Base-by-base conservation (phyloP, 208 protist genomes). In the Acanthamoeba castellanii region DNA sequence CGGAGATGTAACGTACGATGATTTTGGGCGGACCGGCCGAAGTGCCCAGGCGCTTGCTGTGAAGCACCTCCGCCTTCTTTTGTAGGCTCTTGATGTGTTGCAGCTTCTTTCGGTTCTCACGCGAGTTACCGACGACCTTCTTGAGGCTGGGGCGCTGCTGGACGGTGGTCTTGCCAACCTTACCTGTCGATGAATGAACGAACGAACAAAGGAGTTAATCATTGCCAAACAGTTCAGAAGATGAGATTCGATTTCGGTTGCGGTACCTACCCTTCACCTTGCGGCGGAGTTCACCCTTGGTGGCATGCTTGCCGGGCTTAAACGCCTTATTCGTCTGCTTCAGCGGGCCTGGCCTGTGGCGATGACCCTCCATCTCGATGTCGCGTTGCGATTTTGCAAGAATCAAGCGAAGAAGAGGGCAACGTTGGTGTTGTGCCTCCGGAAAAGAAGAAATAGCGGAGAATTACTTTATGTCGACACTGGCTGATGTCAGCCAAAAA, bases 11-110 rank as follows among this genome's bases (percentile, higher is more conserved):
- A 76, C 68, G 32, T 94, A 94, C 92, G 30, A 94, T 55, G 52
- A 94, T 94, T 55, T 94, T 94, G 27, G 92, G 92, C 8, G 92
- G 92, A 37, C 92, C 92, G 45, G 72, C 92, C 32, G 32, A 30
- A 16, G 92, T 94, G 13, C 92, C 92, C 70, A 94, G 50, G 34
- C 55, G 34, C 42, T 94, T 94, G 92, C 92, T 94, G 92, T 76
- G 61, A 30, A 94, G 92, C n/a, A 94, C 92, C 92, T 94, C 92
- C 4, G 93, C n/a, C 47, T 94, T 94, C 72, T 84, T 94, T 34
- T 94, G 92, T 20, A 88, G n/a, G 76, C 72, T 87, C 32, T 70
- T 82, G 47, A 88, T 30, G 72, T 87, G 92, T 30, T 45, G 55
- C 50, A 87, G 52, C 50, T 94, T 94, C 92, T 94, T 94, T n/a